Percentiles rank a stretch among this genome's conserved stretches.
phyloP scores from a whole-genome alignment of 805 yeast genomes.

The Ogataea angusta region DNA sequence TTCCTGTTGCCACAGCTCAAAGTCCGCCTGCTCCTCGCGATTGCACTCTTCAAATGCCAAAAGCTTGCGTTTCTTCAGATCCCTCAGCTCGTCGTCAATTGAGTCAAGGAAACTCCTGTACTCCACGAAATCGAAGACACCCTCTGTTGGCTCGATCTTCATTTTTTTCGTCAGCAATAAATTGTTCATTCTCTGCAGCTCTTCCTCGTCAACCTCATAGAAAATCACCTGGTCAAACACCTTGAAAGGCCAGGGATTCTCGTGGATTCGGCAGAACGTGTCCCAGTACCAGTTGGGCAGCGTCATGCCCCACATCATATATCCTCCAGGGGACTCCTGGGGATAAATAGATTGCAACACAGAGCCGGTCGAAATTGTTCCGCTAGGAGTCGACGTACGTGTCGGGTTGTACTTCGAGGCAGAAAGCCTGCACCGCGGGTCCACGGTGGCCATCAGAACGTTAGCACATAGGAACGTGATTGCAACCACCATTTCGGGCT shows the following conservation, averaged over 20 bases:
- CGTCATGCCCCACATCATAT: slow-evolving; percentile 93
- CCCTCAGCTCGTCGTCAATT: slow-evolving; percentile 27
- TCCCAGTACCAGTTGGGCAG: slow-evolving; percentile 97
- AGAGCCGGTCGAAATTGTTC: slow-evolving; percentile 97
- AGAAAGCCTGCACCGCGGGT: slow-evolving; percentile 87
- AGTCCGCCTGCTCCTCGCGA: slow-evolving; percentile 62
- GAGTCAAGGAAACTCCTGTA: slow-evolving; percentile 30
- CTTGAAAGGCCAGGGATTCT: slow-evolving; percentile 82
- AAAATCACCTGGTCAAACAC: slow-evolving; percentile 87
- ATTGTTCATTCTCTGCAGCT: slow-evolving; percentile 29
- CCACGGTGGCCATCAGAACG: slow-evolving; percentile 96
- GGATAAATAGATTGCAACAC: slow-evolving; percentile 98
- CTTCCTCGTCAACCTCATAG: slow-evolving; percentile 35
- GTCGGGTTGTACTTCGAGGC: slow-evolving; percentile 97
- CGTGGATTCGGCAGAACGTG: slow-evolving; percentile 47
- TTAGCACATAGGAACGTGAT: slow-evolving; percentile 98
- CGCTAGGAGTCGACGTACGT: slow-evolving; percentile 92
- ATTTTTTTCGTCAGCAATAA: slow-evolving; percentile 31
- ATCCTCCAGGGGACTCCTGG: slow-evolving; percentile 98
- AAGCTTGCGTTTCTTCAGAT: slow-evolving; percentile 42
- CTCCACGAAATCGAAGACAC: slow-evolving; percentile 33
- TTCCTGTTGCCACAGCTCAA: slow-evolving; percentile 44
- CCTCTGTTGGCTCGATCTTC: slow-evolving; percentile 26
- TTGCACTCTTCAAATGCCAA: slow-evolving; percentile 75
- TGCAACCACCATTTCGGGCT: slow-evolving; percentile 87